A percentile compares a stretch with the other conserved stretches of the same genome.
Conservation (phyloP, 164 flowering plant genomes). For the Vitis riparia region DNA sequence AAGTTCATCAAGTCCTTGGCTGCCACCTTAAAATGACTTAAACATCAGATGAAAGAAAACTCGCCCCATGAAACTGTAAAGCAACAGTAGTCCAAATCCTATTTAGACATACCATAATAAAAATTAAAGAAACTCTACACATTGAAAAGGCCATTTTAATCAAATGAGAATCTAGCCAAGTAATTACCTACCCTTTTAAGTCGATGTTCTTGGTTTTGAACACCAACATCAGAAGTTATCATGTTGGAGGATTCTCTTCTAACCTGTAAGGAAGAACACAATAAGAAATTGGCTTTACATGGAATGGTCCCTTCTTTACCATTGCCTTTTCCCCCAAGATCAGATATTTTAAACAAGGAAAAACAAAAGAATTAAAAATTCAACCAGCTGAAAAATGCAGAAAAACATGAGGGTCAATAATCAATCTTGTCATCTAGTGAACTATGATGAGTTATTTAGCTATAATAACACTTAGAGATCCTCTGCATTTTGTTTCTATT, state of each 20-base stretch:
- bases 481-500: no score
- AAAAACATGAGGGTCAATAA: no score
- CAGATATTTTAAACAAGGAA: no score
- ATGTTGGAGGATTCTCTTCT: slow-evolving; percentile 47
- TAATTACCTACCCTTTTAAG: slow-evolving; percentile 61
- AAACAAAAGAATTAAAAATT: no score
- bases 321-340: not conserved
- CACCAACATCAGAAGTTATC: slow-evolving; percentile 11
- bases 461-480: no score
- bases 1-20: slow-evolving; percentile 68
- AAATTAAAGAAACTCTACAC: not conserved
- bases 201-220: slow-evolving; percentile 25
- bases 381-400: no score
- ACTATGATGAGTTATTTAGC: no score
- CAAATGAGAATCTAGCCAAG: not conserved
- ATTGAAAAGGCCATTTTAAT: not conserved
- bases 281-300: not conserved
- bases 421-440: no score
- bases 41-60: not conserved
- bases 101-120: no score
- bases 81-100: not conserved
- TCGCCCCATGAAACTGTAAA: not conserved
- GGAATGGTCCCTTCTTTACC: not conserved
- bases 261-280: slow-evolving; percentile 43
- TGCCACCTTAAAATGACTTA: slow-evolving; percentile 53